A percentile compares a stretch with the other conserved stretches of the same genome.
These are phyloP conservation scores for Prunella vulgaris DNA, from an alignment of 257 asterid species.

Conservation along the genomic window DNA sequence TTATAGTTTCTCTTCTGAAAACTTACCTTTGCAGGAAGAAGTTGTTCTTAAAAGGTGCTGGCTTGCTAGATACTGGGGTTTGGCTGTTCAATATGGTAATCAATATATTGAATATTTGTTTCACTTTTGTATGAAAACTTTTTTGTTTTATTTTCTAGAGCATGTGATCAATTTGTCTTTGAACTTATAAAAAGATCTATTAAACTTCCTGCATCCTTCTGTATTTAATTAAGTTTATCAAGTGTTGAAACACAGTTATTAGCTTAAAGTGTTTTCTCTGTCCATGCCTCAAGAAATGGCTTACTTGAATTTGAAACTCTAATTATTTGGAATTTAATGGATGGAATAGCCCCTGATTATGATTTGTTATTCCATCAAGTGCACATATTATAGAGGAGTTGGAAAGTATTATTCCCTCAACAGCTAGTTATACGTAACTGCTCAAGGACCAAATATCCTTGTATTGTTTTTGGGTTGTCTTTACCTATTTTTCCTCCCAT, in stretches of 20 bases:
- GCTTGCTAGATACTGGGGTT: slow-evolving; percentile 99
- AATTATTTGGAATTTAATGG: slow-evolving; percentile 3
- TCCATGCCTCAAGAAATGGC: background rate
- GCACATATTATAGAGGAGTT: background rate
- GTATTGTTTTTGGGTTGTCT: slow-evolving; percentile 10
- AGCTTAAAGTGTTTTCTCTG: slow-evolving; percentile 1
- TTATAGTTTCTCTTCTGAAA: slow-evolving; percentile 20
- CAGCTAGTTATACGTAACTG: background rate
- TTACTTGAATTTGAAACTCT: background rate
- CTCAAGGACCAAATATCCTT: background rate
- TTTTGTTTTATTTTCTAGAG: background rate
- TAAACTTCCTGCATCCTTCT: background rate
- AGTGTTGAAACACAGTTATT: background rate
- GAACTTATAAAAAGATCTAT: background rate
- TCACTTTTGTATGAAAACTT: background rate
- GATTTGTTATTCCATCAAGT: background rate
- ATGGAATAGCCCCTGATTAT: background rate
- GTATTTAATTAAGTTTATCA: background rate
- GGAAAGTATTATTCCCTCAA: slow-evolving; percentile 4
- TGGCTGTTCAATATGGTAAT: slow-evolving; percentile 83
- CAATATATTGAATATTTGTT: slow-evolving; percentile 16
- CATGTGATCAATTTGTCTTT: background rate
- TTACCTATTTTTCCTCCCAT: background rate
- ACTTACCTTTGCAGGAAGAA: slow-evolving; percentile 69
- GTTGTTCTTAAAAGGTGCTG: slow-evolving; percentile 98